Base-by-base conservation (phyloP, 1,139 yeast species). In the Lodderomyces theae region DNA sequence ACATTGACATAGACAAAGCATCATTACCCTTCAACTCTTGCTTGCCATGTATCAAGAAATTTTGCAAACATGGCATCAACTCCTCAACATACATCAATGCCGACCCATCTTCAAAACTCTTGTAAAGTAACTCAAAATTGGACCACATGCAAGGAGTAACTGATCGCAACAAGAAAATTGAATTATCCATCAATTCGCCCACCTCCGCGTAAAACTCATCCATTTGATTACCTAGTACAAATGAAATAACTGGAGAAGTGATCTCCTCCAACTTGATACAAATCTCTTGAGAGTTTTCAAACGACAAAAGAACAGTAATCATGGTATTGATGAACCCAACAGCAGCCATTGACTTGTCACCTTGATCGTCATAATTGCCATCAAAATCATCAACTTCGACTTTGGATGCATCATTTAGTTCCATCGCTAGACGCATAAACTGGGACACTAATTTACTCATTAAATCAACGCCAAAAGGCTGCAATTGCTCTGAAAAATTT, bases 401-500 rank as follows among this genome's bases (percentile, higher is more conserved):
- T 43, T 75, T 69, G 1, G 82, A 63, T 1, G 82, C 79, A 18
- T 78, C 95, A 42, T 79, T 72, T 34, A 87, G 64, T 51, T 89
- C 97, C 31, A 67, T 64, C 1, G 88, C 82, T 31, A 89, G 63
- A 53, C 86, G 76, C 74, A 88, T 63, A 53, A 89, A 83, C 59
- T 90, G 97, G 46, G 82, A 85, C 22, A 84, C 82, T 51, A 92
- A 68, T 54, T 85, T 89, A 31, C 73, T 74, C 77, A 90, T 88
- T 53, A 92, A 72, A 50, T 87, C 94, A 34, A 86, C 81, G 7
- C 97, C 96, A 63, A 90, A 92, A 23, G 98, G 97, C 51, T 90
- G 94, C 50, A 92, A 70, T 61, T 90, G 95, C 51, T 82, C 87
- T 3, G 95, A 76, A 60, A 85, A 92, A 43, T 78, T 80, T 55